These are phyloP conservation scores for Curvularia verruculosa DNA, from an alignment of 2,329 filamentous ascomycete species.

Conservation along the genomic window DNA sequence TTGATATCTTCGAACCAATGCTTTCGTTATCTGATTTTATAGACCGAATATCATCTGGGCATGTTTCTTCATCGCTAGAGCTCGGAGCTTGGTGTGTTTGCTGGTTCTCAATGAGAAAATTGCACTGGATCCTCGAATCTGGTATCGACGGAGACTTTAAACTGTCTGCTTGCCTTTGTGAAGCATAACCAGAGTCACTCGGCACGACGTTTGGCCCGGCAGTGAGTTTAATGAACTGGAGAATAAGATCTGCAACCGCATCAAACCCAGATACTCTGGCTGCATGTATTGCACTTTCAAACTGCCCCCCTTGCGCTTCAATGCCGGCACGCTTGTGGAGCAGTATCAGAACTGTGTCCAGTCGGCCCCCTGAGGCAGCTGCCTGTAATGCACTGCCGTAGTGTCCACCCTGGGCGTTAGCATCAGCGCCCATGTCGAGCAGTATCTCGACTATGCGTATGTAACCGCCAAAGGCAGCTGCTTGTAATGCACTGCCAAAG, in stretches of 20 bases:
- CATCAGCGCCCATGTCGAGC: slow-evolving; percentile 8
- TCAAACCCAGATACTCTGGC: neutral
- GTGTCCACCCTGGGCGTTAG: slow-evolving; percentile 22
- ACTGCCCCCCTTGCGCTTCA: neutral
- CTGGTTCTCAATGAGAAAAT: neutral
- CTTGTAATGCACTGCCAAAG: slow-evolving; percentile 22
- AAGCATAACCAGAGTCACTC: neutral
- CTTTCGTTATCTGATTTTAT: neutral
- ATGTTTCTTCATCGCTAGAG: neutral
- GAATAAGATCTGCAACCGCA: neutral
- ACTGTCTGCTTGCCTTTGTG: neutral
- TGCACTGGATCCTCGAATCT: neutral
- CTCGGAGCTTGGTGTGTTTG: neutral
- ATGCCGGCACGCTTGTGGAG: neutral
- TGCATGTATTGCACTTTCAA: neutral
- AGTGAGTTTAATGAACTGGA: neutral
- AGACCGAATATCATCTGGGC: neutral
- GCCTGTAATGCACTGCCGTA: slow-evolving; percentile 21
- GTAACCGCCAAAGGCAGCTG: neutral
- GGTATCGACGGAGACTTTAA: neutral
- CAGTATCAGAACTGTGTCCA: neutral
- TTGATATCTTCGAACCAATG: neutral
- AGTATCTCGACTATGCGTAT: neutral
- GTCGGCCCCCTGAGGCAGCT: neutral
- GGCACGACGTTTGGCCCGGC: neutral